Conservation (phyloP, 2,329 filamentous ascomycete species). For the Pezicula carpinea region DNA sequence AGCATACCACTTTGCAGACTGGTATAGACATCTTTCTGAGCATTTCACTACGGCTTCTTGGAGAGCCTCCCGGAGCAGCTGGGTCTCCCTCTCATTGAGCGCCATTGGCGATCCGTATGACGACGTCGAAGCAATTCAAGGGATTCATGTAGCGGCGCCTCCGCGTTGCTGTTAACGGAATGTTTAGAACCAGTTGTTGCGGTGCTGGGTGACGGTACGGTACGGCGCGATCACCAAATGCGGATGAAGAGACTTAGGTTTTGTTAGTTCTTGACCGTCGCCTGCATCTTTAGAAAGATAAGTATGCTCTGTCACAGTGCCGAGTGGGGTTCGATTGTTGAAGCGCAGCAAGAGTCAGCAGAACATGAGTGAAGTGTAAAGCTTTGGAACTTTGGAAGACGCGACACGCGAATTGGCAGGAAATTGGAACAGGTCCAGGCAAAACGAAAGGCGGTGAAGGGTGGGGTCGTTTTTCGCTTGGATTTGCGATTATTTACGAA, state of each 20-base stretch:
- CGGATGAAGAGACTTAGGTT: background rate
- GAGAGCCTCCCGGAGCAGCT: constrained; percentile 56
- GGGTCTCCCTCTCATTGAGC: constrained; percentile 50
- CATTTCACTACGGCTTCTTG: constrained; percentile 86
- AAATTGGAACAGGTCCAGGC: too few relatives aligned
- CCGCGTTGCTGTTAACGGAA: background rate
- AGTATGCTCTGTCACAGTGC: too few relatives aligned
- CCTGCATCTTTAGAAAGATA: too few relatives aligned
- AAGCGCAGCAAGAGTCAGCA: too few relatives aligned
- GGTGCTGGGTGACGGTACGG: background rate
- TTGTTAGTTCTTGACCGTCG: too few relatives aligned
- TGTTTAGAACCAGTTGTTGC: background rate
- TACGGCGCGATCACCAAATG: background rate
- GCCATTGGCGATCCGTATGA: constrained; percentile 36
- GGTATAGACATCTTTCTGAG: constrained; percentile 91
- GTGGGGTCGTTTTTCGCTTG: too few relatives aligned
- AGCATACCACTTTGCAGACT: constrained; percentile 87
- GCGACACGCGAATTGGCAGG: too few relatives aligned
- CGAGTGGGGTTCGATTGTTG: too few relatives aligned
- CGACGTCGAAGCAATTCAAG: background rate
- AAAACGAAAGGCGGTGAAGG: too few relatives aligned
- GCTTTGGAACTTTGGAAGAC: too few relatives aligned
- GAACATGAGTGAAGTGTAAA: too few relatives aligned
- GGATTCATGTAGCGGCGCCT: background rate
- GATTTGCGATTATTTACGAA: too few relatives aligned